phyloP scores from a whole-genome alignment of 2,329 filamentous ascomycete genomes.

The Dichotomopilus funicola region DNA sequence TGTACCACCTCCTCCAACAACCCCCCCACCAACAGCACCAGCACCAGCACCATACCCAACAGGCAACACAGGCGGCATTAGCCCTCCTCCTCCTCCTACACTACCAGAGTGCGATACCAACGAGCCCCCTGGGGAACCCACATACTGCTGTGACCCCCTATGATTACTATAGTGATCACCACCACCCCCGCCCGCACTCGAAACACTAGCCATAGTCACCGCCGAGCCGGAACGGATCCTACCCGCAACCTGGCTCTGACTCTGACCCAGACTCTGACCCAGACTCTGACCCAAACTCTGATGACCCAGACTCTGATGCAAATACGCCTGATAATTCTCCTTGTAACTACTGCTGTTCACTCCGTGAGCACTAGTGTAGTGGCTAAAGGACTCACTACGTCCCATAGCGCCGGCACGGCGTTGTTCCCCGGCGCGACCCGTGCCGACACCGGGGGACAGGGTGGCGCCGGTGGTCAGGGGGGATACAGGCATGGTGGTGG shows the following conservation, averaged over 20 bases:
- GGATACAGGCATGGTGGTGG: background rate
- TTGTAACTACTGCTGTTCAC: constrained; percentile 18
- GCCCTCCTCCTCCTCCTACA: constrained; percentile 1
- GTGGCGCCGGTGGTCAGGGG: constrained; percentile 12
- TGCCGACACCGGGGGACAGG: background rate
- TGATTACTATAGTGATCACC: background rate
- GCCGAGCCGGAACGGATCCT: constrained; percentile 21
- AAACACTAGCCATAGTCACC: constrained; percentile 13
- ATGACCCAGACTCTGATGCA: background rate
- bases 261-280: background rate
- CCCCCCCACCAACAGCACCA: background rate
- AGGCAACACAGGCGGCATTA: constrained; percentile 1
- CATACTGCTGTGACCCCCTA: too few relatives aligned
- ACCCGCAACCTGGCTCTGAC: constrained; percentile 1
- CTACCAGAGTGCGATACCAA: background rate
- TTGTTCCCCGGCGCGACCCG: background rate
- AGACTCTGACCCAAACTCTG: background rate
- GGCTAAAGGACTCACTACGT: constrained; percentile 9
- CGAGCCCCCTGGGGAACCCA: background rate
- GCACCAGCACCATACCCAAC: background rate
- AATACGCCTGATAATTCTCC: constrained; percentile 18
- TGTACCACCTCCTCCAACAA: background rate
- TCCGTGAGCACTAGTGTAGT: background rate
- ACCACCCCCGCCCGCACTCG: background rate
- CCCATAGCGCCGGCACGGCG: background rate